Evolutionary conservation across 192 early-diverging fungal genomes (phyloP), one percentile per base, ranked within the genome.

Genomic region (Rhizophlyctis rosea): DNA sequence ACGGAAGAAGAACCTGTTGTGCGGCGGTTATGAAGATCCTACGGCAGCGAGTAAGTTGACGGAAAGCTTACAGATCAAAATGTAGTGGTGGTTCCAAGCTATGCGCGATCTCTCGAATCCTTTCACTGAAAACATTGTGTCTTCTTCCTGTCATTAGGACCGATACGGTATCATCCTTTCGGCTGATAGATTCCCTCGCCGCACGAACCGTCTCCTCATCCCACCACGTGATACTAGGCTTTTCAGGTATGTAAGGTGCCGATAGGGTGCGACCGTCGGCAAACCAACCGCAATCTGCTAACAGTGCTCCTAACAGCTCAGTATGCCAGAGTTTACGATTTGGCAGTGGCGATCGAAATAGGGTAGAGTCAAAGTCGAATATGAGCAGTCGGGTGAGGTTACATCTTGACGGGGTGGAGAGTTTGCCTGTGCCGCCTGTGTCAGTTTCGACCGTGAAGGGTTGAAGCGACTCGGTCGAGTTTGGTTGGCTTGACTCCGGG

Each of bases 281-380:
- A 60, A 82, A 82, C 81, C 81, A 82, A 14, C 67, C 70, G 52
- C 75, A 82, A 55, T 82, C 77, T 30, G 57, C 51, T 14, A 78
- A 80, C 7, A 82, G 57, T n/a, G 62, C 59, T 44, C 81, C 77
- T 9, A 30, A 48, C 4, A 82, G 52, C 3, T 58, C 35, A 3
- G 47, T 32, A 7, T 68, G 54, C 80, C 80, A 81, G 4, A 78
- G 58, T n/a, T 51, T 57, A 11, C 61, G 59, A 57, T 74, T 78
- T 34, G 80, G 80, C n/a, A 74, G 52, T 11, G 80, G 80, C 9
- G 76, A 80, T 24, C 73, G 71, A 58, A 82, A 82, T 16, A 82
- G 68, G 1, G 81, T 82, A 13, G 73, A 76, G 62, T 82, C 81
- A 73, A 82, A 82, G 54, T 82, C 81, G 57, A 82, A 76, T 4